These are phyloP conservation scores for Boletellus sp. DNA, from an alignment of 768 basidiomycete species.

Conservation along the genomic window DNA sequence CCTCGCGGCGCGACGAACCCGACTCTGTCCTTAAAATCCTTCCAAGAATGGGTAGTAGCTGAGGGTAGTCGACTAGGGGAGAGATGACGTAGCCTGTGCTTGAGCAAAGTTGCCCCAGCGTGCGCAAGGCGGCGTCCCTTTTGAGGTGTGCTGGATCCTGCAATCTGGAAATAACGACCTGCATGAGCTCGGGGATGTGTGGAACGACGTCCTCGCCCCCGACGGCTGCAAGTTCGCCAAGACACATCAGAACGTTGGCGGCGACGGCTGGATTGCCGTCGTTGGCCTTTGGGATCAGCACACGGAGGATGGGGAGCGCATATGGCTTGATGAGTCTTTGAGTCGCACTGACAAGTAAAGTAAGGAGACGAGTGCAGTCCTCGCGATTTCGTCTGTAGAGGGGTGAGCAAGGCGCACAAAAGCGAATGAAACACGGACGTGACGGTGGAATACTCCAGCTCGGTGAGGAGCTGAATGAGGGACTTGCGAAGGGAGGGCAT, in stretches of 20 bases:
- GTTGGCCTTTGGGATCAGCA: constrained; percentile 84
- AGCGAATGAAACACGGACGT: constrained; percentile 47
- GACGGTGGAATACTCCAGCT: constrained; percentile 92
- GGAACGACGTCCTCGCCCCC: constrained; percentile 88
- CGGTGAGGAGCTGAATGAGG: constrained; percentile 92
- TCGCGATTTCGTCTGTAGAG: constrained; percentile 73
- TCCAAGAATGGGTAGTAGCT: constrained; percentile 81
- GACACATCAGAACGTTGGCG: constrained; percentile 87
- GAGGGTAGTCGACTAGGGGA: constrained; percentile 87
- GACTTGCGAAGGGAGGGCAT: constrained; percentile 97
- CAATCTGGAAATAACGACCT: constrained; percentile 81
- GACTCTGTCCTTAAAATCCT: constrained; percentile 82
- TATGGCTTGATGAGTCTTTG: constrained; percentile 95
- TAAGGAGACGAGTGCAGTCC: constrained; percentile 88
- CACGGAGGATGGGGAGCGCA: constrained; percentile 90
- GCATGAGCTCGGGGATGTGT: constrained; percentile 84
- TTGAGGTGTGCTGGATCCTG: constrained; percentile 87
- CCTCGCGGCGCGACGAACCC: constrained; percentile 74
- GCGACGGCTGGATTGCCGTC: constrained; percentile 86
- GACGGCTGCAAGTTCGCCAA: constrained; percentile 90
- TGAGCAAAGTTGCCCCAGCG: constrained; percentile 92
- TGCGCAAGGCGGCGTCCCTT: constrained; percentile 90
- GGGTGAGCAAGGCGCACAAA: not conserved
- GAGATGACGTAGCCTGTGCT: constrained; percentile 94
- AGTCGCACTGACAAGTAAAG: constrained; percentile 84